Conservation (phyloP, 2,329 filamentous ascomycete genomes). For the Microthyrium microscopicum region DNA sequence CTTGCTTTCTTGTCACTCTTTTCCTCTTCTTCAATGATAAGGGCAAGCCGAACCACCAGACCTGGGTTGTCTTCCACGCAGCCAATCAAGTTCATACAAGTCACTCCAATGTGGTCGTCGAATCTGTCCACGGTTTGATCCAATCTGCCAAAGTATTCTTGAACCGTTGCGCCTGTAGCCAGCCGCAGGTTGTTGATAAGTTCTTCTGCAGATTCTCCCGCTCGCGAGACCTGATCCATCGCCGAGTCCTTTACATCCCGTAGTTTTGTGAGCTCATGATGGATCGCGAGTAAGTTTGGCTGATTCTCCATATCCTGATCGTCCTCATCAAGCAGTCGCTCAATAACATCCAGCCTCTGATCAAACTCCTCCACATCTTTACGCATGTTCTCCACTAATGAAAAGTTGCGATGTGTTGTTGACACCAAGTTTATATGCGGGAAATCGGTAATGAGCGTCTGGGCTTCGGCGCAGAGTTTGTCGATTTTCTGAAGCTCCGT, state of each 20-base stretch:
- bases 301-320: slow-evolving; percentile 77
- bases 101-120: slow-evolving; percentile 78
- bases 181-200: slow-evolving; percentile 59
- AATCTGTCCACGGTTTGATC: slow-evolving; percentile 88
- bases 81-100: slow-evolving; percentile 79
- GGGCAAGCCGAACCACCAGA: slow-evolving; percentile 75
- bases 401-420: slow-evolving; percentile 92
- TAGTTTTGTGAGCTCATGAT: slow-evolving; percentile 82
- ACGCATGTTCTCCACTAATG: slow-evolving; percentile 85
- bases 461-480: slow-evolving; percentile 88
- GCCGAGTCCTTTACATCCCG: slow-evolving; percentile 91
- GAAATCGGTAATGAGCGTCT: slow-evolving; percentile 96
- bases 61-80: slow-evolving; percentile 75
- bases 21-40: slow-evolving; percentile 91
- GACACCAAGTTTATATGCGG: slow-evolving; percentile 81
- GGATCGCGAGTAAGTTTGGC: slow-evolving; percentile 74
- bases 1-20: slow-evolving; percentile 85
- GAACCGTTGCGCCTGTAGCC: slow-evolving; percentile 54
- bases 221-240: slow-evolving; percentile 74
- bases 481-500: slow-evolving; percentile 99
- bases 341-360: slow-evolving; percentile 56
- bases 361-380: slow-evolving; percentile 78
- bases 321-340: slow-evolving; percentile 65
- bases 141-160: slow-evolving; percentile 75
- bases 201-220: slow-evolving; percentile 56